phyloP scores from a whole-genome alignment of 345 rosid genomes.

The Hypericum perforatum region DNA sequence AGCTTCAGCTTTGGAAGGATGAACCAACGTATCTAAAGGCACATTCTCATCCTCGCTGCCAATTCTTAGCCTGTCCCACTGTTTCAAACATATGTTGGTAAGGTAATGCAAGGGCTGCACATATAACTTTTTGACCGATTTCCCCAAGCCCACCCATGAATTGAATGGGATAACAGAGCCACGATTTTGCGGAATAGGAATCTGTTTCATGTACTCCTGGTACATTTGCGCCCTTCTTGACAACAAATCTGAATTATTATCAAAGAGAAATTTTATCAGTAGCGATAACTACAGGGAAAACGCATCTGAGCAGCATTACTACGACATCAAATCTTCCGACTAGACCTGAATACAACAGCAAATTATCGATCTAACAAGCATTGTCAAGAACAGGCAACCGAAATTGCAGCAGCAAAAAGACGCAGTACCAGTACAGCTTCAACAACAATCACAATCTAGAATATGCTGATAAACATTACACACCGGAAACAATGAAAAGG shows the following conservation, averaged over 20 bases:
- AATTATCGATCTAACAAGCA: too few species aligned
- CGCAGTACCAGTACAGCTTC: background rate
- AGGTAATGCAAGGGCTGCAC: conserved; percentile 87
- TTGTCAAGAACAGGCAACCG: too few species aligned
- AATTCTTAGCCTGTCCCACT: conserved; percentile 60
- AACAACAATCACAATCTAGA: background rate
- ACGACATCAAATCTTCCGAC: too few species aligned
- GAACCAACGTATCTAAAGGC: conserved; percentile 47
- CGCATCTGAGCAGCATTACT: too few species aligned
- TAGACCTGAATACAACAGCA: too few species aligned
- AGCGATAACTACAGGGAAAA: background rate
- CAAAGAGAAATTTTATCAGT: background rate
- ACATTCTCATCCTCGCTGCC: conserved; percentile 42
- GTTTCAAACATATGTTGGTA: conserved; percentile 50
- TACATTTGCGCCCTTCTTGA: conserved; percentile 56
- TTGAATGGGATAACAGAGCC: conserved; percentile 71
- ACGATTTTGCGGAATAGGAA: conserved; percentile 47
- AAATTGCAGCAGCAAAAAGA: too few species aligned
- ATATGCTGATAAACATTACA: background rate
- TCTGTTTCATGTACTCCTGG: conserved; percentile 71
- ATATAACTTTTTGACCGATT: conserved; percentile 58
- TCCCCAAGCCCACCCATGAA: conserved; percentile 69
- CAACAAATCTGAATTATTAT: conserved; percentile 27
- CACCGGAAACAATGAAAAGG: background rate
- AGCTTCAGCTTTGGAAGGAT: conserved; percentile 84